Evolutionary conservation across 2,329 filamentous ascomycete species (phyloP).

Genomic region (Colletotrichum sp.): DNA sequence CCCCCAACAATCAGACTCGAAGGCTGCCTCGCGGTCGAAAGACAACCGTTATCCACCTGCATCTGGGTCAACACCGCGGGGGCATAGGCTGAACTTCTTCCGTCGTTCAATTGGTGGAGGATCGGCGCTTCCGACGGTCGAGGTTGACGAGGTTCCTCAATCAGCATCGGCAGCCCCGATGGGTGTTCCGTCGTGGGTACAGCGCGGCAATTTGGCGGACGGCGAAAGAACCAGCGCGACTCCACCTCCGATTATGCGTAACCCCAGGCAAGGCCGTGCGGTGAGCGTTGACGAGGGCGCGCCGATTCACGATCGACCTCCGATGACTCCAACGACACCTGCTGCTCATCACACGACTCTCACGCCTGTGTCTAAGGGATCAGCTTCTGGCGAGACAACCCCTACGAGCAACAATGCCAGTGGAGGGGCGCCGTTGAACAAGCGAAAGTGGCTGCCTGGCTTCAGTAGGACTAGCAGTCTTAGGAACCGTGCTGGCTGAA

Average conservation of each 20-base stretch:
- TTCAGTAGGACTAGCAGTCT: constrained; percentile 35
- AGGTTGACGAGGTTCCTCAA: constrained; percentile 14
- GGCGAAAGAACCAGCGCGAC: constrained; percentile 56
- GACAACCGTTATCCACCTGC: constrained; percentile 55
- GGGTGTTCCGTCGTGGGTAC: constrained; percentile 46
- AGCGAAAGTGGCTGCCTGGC: constrained; percentile 34
- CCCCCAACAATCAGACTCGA: constrained; percentile 24
- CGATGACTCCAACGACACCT: neutral
- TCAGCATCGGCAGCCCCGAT: constrained; percentile 24
- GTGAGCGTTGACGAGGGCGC: constrained; percentile 21
- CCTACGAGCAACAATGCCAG: constrained; percentile 6
- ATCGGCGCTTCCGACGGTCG: neutral
- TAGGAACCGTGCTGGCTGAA: constrained; percentile 28
- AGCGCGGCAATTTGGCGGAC: constrained; percentile 37
- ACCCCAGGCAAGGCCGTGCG: constrained; percentile 26
- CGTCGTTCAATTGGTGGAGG: constrained; percentile 52
- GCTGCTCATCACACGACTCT: neutral
- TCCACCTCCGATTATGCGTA: constrained; percentile 61
- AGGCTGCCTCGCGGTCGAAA: constrained; percentile 29
- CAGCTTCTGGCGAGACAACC: neutral
- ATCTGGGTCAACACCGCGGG: constrained; percentile 45
- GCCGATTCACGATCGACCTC: neutral
- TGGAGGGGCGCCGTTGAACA: constrained; percentile 10
- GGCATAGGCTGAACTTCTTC: constrained; percentile 57
- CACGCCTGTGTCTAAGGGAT: neutral